These are phyloP conservation scores for Auricularia heimuer DNA, from an alignment of 768 basidiomycete species.

Conservation along the genomic window DNA sequence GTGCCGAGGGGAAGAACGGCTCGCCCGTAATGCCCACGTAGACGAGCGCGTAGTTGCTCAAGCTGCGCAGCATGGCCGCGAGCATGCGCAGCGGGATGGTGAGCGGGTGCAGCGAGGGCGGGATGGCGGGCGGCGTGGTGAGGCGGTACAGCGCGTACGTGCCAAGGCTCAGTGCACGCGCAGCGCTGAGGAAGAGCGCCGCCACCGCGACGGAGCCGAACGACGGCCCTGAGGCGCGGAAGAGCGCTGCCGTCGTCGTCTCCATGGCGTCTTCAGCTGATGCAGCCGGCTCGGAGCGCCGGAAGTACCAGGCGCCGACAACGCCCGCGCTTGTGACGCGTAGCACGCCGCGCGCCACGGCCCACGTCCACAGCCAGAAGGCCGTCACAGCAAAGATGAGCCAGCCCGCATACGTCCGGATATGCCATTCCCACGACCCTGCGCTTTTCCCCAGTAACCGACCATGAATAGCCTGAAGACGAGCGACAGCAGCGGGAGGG, in stretches of 20 bases:
- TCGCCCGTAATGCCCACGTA: slow-evolving; percentile 73
- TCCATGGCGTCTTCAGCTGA: slow-evolving; percentile 25
- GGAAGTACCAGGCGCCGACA: slow-evolving; percentile 88
- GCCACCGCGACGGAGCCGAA: slow-evolving; percentile 72
- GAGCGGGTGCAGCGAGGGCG: slow-evolving; percentile 16
- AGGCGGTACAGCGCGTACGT: slow-evolving; percentile 43
- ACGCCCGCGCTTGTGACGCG: slow-evolving; percentile 72
- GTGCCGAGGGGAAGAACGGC: slow-evolving; percentile 49
- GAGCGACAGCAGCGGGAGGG: slow-evolving; percentile 71
- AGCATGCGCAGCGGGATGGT: slow-evolving; percentile 21
- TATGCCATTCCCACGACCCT: slow-evolving; percentile 43
- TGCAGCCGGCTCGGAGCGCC: slow-evolving; percentile 21
- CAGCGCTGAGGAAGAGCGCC: slow-evolving; percentile 61
- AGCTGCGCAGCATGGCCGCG: slow-evolving; percentile 32
- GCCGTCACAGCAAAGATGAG: slow-evolving; percentile 45
- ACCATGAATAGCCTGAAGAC: slow-evolving; percentile 69
- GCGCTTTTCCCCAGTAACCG: slow-evolving; percentile 42
- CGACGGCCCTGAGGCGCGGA: slow-evolving; percentile 71
- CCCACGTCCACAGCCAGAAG: slow-evolving; percentile 68
- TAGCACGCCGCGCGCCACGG: slow-evolving; percentile 68
- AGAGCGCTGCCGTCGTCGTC: slow-evolving; percentile 65
- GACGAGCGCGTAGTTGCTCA: slow-evolving; percentile 58
- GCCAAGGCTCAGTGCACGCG: slow-evolving; percentile 48
- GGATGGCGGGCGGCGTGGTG: slow-evolving; percentile 11
- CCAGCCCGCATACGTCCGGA: slow-evolving; percentile 62